Base-by-base conservation (phyloP, 495 filamentous ascomycete genomes). In the Aspergillus homomorphus region DNA sequence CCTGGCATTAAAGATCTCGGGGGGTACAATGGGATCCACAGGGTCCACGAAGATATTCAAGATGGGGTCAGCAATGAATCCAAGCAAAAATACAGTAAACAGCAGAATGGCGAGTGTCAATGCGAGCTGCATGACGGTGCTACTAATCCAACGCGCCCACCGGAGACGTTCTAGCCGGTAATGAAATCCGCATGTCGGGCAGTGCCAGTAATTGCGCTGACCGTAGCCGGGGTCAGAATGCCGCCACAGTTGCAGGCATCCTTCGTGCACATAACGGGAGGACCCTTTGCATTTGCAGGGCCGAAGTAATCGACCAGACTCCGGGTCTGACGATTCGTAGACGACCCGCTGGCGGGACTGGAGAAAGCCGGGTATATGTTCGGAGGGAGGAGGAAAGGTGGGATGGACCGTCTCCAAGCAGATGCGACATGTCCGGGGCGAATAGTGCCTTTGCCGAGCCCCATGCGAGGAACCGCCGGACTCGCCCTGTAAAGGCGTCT, bases 211-310 rank as follows among this genome's bases (percentile, higher is more conserved):
- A 63, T 90, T 89, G 46, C 85, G 73, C 50, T 79, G 75, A 51
- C 83, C 79, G 61, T 87, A 85, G 24, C 75, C 65, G 7, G 89
- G 88, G 66, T 92, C 85, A 10, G 88, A 79, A 51, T 87, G 79
- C 58, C 94, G 87, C 94, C 94, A 98, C 28, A 80, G 74, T 67
- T 92, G 87, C 19, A 98, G 78, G 70, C 94, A 98, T n/a, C 85
- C 89, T 69, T 96, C 90, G 70, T 98, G 94, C 33, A 98, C 92
- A 77, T 96, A 97, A 73, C 88, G 87, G 57, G 92, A 89, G 15
- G 87, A 89, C 54, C 94, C 94, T 74, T 89, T 93, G 78, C 94
- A 98, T 71, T 86, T 85, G 79, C 94, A 98, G 4, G 94, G 94
- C 24, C 89, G 87, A 50, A 98, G 80, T n/a, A 98, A 77, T 5